phyloP scores from a whole-genome alignment of 306 rosid species.

The Inga leiocalycina region DNA sequence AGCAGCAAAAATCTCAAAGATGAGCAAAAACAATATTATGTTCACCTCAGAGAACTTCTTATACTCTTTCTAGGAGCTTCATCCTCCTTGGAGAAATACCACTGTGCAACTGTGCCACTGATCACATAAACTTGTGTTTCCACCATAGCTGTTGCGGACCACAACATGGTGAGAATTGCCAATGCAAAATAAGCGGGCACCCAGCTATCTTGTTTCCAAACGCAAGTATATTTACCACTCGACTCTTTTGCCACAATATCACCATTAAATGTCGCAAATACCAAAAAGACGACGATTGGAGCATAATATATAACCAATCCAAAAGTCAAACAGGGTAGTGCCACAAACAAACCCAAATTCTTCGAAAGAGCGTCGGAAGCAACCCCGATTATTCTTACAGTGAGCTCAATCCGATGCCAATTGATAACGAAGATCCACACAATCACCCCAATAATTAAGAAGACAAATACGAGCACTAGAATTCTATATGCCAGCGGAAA shows the following conservation, averaged over 20 bases:
- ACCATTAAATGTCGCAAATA: constrained; percentile 77
- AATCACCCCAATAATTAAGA: constrained; percentile 63
- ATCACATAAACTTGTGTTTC: constrained; percentile 89
- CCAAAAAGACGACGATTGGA: constrained; percentile 80
- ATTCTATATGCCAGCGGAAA: constrained; percentile 75
- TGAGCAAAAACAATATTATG: neutral
- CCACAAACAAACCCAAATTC: constrained; percentile 70
- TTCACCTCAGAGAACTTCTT: constrained; percentile 78
- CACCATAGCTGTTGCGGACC: constrained; percentile 76
- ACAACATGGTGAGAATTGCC: constrained; percentile 87
- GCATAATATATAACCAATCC: constrained; percentile 62
- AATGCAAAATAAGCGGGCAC: constrained; percentile 85
- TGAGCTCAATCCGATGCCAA: constrained; percentile 89
- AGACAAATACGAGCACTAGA: constrained; percentile 58
- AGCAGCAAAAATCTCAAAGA: constrained; percentile 19
- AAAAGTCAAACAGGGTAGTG: constrained; percentile 61
- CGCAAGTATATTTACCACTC: constrained; percentile 57
- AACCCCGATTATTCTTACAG: constrained; percentile 74
- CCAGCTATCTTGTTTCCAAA: constrained; percentile 90
- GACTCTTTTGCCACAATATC: constrained; percentile 45
- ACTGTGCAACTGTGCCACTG: constrained; percentile 84
- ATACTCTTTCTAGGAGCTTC: constrained; percentile 54
- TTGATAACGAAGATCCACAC: constrained; percentile 80
- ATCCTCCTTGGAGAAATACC: constrained; percentile 79
- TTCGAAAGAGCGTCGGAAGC: constrained; percentile 71